Base-by-base conservation (phyloP, 1,284 basidiomycete genomes). In the Leccinum holopus region DNA sequence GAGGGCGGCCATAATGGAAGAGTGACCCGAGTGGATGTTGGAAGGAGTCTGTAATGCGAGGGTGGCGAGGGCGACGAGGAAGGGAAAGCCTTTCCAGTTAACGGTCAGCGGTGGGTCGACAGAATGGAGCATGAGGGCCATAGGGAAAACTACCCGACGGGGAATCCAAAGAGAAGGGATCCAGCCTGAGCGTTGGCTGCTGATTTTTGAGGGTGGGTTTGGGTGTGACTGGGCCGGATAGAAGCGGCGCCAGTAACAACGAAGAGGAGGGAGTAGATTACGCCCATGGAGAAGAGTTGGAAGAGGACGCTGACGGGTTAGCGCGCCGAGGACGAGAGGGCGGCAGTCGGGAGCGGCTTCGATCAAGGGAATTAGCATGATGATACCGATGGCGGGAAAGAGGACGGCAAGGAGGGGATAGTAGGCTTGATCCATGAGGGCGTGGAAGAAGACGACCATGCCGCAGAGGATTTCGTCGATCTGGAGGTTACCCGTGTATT, bases 61-160 rank as follows among this genome's bases (percentile, higher is more conserved):
- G 5, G 35, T 67, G 7, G 76, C 72, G 18, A 78, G 6, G 47
- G 71, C 72, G 52, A 78, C 68, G 63, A 70, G 73, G 28, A 78
- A 18, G 3, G 82, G 81, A 62, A 80, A 82, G 16, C 71, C 62
- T 60, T 83, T 82, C 82, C 82, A 84, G 37, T 76, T 64, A 3
- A 77, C 78, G 11, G 78, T 84, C 60, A 80, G 67, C 21, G 60
- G 59, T 4, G 79, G 72, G 53, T 75, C 74, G 37, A 66, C 55
- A 4, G 79, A 37, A 39, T 68, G n/a, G 62, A 80, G 18, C 74
- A 83, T 76, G 58, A 70, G 72, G 28, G 65, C 58, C 21, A 77
- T 77, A 5, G 80, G 81, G 39, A 81, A 68, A 41, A 68, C 65
- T 71, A 77, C 11, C 80, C 80, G 4, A 76, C 64, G 49, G 78